Evolutionary conservation across 371 early-diverging fungal species (phyloP), one percentile per base, ranked within the genome.

Genomic region (Chytridium lagenaria): DNA sequence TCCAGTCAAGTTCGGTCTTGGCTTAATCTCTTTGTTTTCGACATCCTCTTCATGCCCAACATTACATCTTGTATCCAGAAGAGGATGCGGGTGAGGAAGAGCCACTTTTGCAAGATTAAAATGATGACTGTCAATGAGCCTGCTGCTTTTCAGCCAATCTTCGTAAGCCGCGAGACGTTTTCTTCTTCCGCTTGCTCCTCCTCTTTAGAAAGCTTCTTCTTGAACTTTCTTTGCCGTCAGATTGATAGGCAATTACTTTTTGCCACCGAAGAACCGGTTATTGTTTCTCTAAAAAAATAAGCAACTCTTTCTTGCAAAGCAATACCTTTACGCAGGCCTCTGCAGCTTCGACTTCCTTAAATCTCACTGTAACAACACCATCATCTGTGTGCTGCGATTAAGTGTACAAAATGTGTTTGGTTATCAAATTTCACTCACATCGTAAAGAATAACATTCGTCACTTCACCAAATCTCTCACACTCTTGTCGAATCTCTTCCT

Each of bases 391-490:
- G 52, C 34, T 65, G 26, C 16, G 51, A 0, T 63, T 37, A 67
- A 68, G 26, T 23, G n/a, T n/a, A n/a, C n/a, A n/a, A n/a, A n/a
- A 38, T 72, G 38, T 39, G 49, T 33, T n/a, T 15, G 50, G 0
- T 63, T 34, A 44, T 0, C 26, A 36, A 10, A 66, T n/a, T n/a
- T n/a, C 50, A 84, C 90, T 80, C 86, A 92, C 93, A 78, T 94
- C 95, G 75, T 92, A 94, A 5, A 95, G 75, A 26, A 92, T 87
- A 2, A 95, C 92, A 80, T 92, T 94, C 16, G 97, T 96, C 16
- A 97, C 96, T 67, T 93, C 92, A 16, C 98, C 98, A 19, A 96
- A 73, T 68, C 92, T 93, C 71, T 95, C 96, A 75, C 96, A 95
- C 76, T 97, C 98, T 39, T 88, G 87, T 15, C 96, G 90, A 7